Base-by-base conservation (phyloP, 441 rosid genomes). In the Aleurites moluccanus region DNA sequence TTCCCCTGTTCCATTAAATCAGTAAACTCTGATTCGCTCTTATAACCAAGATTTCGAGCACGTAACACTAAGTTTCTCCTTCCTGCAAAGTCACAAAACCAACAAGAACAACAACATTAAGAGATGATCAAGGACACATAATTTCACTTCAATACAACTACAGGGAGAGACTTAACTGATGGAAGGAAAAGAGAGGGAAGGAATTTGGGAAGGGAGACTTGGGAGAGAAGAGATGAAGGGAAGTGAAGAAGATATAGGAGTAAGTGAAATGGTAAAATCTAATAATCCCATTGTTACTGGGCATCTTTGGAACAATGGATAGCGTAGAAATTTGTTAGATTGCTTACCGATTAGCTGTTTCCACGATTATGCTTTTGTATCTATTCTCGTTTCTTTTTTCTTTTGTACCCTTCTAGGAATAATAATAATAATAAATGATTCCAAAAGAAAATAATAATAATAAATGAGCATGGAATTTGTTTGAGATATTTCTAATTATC, bases 1-100 rank as follows among this genome's bases (percentile, higher is more conserved):
- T 77, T 83, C 15, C 64, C 78, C n/a, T 84, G 72, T 73, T 88
- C 91, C 89, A 88, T 85, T 14, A 61, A 42, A 25, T 81, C 86
- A 73, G 78, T 73, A 33, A 67, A 60, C 55, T 59, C 53, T 55
- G 72, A 50, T 83, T 82, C 91, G 68, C 82, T 74, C 79, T 76
- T 82, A 55, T 15, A 70, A 57, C 80, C 73, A 69, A 84, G 49
- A 62, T 67, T 82, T 75, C 57, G 73, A 38, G 75, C 75, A 16
- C 81, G 44, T 14, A 74, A 65, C 33, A 57, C 50, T 33, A 64
- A 61, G 28, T 59, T 79, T 70, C 71, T 77, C 56, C 78, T 56
- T 56, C 60, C 90, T 84, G 75, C 75, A 66, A 13, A 63, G 30
- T 64, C 4, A 35, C 27, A 74, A 55, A 60, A 30, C 27, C 27